Percentiles rank a stretch among this genome's conserved stretches.
Conservation (phyloP, 768 basidiomycete species). For the Rhodotorula paludigena region DNA sequence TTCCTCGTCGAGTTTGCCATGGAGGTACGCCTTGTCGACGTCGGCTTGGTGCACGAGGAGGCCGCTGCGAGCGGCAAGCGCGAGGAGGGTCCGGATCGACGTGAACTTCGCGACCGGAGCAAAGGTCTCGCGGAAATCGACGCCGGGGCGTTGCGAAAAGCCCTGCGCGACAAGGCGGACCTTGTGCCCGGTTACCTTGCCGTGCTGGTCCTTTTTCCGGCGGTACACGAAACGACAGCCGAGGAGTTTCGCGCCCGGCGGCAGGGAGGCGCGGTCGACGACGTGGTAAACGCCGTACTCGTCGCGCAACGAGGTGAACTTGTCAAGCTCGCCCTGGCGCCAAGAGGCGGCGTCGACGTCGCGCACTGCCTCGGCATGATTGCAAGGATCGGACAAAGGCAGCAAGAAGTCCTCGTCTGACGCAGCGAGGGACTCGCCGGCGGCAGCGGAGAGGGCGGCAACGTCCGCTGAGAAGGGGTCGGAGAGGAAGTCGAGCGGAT, state of each 20-base stretch:
- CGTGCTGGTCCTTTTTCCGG: constrained; percentile 50
- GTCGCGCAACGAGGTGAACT: constrained; percentile 9
- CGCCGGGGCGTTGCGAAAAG: too few species aligned
- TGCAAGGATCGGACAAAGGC: not conserved
- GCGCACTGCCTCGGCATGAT: constrained; percentile 6
- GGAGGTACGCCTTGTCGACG: too few species aligned
- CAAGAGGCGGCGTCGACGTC: not conserved
- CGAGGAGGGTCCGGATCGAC: too few species aligned
- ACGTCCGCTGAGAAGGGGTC: not conserved
- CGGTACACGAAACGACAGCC: constrained; percentile 51
- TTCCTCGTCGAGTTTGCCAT: not conserved
- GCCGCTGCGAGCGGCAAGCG: too few species aligned
- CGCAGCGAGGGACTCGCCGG: not conserved
- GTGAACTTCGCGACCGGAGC: too few species aligned
- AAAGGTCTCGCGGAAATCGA: too few species aligned
- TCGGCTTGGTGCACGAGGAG: too few species aligned
- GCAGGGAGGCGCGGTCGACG: constrained; percentile 42
- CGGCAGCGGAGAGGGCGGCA: not conserved
- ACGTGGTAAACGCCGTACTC: constrained; percentile 45
- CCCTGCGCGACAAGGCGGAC: too few species aligned
- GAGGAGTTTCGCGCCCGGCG: constrained; percentile 46
- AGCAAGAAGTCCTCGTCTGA: not conserved
- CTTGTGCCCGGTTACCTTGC: too few species aligned
- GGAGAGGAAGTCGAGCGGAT: not conserved
- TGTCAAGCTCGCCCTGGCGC: constrained; percentile 29